Percentiles rank a stretch among this genome's conserved stretches.
These are phyloP conservation scores for Solanum infundibuliforme DNA, from an alignment of 257 asterid species.

Conservation along the genomic window DNA sequence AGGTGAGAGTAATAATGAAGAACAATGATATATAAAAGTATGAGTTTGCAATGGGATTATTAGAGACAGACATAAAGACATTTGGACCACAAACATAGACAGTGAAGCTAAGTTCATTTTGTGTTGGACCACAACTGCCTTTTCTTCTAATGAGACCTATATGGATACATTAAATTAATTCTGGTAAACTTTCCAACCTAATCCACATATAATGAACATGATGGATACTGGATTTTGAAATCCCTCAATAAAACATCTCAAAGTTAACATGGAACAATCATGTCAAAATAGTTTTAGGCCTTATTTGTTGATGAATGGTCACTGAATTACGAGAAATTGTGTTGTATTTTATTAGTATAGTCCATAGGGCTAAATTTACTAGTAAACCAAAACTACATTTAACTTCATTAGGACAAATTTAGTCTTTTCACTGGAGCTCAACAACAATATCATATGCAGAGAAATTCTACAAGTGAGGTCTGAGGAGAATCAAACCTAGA, in stretches of 20 bases:
- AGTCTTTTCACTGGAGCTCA: background rate
- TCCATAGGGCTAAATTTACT: background rate
- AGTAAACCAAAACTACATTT: background rate
- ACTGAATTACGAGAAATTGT: background rate
- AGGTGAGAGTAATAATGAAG: background rate
- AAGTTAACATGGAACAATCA: background rate
- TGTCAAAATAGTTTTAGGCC: background rate
- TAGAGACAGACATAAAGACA: background rate
- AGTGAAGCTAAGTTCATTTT: background rate
- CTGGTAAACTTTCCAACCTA: background rate
- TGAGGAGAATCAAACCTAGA: background rate
- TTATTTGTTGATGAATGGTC: background rate
- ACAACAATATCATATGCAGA: background rate
- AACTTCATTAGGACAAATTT: background rate
- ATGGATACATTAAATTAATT: background rate
- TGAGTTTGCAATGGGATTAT: background rate
- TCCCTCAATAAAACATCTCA: background rate
- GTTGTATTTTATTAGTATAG: background rate
- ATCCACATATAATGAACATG: background rate
- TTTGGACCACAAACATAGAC: background rate
- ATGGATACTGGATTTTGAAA: background rate
- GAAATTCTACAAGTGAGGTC: fast-evolving
- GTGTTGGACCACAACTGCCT: background rate
- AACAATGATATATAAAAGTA: background rate
- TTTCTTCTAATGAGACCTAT: background rate